These are phyloP conservation scores for Chlorociboria aeruginascens DNA, from an alignment of 495 filamentous ascomycete species.

Conservation along the genomic window DNA sequence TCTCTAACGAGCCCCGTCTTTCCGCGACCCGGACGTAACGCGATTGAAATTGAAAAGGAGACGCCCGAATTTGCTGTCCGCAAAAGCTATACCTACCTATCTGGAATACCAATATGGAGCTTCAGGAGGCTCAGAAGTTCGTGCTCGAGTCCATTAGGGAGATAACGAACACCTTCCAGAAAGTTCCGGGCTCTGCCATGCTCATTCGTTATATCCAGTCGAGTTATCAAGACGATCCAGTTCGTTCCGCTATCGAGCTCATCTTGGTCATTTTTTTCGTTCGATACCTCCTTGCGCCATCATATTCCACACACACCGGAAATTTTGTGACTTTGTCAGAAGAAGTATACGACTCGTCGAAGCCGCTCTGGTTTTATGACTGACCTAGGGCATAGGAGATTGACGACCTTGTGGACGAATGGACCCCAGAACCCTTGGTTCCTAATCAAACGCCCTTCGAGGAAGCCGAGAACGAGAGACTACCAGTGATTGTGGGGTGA, in stretches of 20 bases:
- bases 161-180: slow-evolving; percentile 65
- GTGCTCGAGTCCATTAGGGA: slow-evolving; percentile 53
- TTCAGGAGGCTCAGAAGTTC: slow-evolving; percentile 66
- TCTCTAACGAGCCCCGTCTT: neutral
- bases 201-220: slow-evolving; percentile 89
- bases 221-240: slow-evolving; percentile 94
- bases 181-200: slow-evolving; percentile 86
- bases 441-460: slow-evolving; percentile 58
- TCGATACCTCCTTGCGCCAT: slow-evolving; percentile 80
- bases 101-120: slow-evolving; percentile 48
- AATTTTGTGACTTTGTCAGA: slow-evolving; percentile 82
- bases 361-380: neutral
- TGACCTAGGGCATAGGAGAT: slow-evolving; percentile 50
- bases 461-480: slow-evolving; percentile 69
- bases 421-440: slow-evolving; percentile 89
- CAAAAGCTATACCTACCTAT: neutral
- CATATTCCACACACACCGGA: slow-evolving; percentile 76
- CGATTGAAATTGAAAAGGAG: neutral
- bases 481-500: slow-evolving; percentile 81
- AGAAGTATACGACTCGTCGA: slow-evolving; percentile 37
- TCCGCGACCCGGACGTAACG: neutral
- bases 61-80: neutral
- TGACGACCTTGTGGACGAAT: slow-evolving; percentile 93
- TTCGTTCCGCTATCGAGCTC: slow-evolving; percentile 86
- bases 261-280: slow-evolving; percentile 93